Conservation (phyloP, 1,284 basidiomycete genomes). For the Austroboletus novae-zelandiae region DNA sequence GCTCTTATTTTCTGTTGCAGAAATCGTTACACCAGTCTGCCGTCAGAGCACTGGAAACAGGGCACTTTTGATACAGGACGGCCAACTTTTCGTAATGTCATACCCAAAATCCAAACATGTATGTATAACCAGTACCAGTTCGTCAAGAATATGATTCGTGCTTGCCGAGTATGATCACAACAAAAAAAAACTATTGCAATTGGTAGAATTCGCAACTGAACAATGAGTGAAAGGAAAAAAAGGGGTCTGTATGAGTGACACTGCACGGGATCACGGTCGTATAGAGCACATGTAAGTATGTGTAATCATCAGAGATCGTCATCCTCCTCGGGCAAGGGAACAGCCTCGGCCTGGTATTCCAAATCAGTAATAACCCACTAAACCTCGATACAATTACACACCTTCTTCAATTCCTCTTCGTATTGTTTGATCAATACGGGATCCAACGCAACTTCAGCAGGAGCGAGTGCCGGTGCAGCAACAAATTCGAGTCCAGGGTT, state of each 20-base stretch:
- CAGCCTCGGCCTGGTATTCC: conserved; percentile 57
- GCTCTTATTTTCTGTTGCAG: conserved; percentile 4
- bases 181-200: conserved; percentile 27
- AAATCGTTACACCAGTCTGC: conserved; percentile 2
- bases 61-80: neutral
- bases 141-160: conserved; percentile 18
- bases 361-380: conserved; percentile 7
- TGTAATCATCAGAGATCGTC: conserved; percentile 57
- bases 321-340: conserved; percentile 80
- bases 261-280: conserved; percentile 19
- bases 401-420: conserved; percentile 73
- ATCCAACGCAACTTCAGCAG: conserved; percentile 92
- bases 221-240: conserved; percentile 17
- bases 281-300: conserved; percentile 19
- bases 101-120: neutral
- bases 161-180: conserved; percentile 22
- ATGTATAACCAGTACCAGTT: neutral
- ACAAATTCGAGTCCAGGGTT: conserved; percentile 93
- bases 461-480: conserved; percentile 93
- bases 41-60: no score
- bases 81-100: neutral
- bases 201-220: conserved; percentile 14
- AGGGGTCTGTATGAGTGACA: conserved; percentile 17
- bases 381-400: conserved; percentile 24
- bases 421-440: conserved; percentile 81